Evolutionary conservation across 768 basidiomycete species (phyloP).

Genomic region (Suillus subaureus): DNA sequence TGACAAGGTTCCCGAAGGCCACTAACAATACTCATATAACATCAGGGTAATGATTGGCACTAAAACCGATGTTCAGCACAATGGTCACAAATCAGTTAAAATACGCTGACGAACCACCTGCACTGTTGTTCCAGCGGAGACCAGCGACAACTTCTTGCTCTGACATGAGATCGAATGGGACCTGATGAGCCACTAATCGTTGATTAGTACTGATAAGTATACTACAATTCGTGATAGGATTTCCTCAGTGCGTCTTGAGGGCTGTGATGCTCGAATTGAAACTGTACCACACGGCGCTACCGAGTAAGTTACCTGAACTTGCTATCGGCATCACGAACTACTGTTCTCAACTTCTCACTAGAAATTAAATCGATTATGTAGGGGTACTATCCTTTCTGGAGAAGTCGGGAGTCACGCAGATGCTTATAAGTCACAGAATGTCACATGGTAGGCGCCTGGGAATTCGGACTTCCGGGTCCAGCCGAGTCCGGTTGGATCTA

Average conservation of each 20-base stretch:
- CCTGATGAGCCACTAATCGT: not conserved
- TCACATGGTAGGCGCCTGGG: too few relatives aligned
- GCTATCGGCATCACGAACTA: not conserved
- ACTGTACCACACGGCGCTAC: not conserved
- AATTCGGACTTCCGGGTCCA: too few relatives aligned
- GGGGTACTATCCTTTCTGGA: too few relatives aligned
- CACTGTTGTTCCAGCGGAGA: not conserved
- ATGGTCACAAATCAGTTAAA: not conserved
- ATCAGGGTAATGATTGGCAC: not conserved
- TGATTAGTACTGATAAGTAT: not conserved
- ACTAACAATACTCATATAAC: slow-evolving; percentile 1
- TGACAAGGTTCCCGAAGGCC: not conserved
- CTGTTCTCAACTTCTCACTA: too few relatives aligned
- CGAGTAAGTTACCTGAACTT: not conserved
- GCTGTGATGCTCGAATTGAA: not conserved
- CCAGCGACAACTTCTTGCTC: not conserved
- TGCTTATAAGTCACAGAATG: too few relatives aligned
- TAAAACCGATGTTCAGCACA: not conserved
- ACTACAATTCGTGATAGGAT: not conserved
- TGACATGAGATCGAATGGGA: not conserved
- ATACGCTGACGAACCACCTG: not conserved
- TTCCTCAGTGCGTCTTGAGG: not conserved
- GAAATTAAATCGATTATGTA: too few relatives aligned
- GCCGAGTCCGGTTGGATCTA: too few relatives aligned
- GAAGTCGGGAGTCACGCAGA: too few relatives aligned